These are phyloP conservation scores for Penicillium sp. DNA, from an alignment of 2,329 filamentous ascomycete species.

Conservation along the genomic window DNA sequence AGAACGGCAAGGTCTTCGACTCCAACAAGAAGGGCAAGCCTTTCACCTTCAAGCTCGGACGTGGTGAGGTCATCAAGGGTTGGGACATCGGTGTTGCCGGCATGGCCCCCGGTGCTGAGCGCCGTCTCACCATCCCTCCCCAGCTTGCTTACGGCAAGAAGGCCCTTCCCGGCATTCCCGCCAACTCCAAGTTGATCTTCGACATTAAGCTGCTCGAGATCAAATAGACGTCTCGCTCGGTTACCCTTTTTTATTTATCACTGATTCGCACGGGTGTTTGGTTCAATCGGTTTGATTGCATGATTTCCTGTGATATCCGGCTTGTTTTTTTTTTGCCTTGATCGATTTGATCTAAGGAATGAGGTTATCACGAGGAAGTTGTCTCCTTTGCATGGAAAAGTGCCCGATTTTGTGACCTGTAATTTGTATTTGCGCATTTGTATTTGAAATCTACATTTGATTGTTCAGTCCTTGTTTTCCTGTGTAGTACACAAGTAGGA, in stretches of 20 bases:
- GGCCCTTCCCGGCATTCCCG: constrained; percentile 78
- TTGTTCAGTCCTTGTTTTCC: background rate
- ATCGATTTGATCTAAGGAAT: constrained; percentile 28
- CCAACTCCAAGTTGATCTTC: constrained; percentile 88
- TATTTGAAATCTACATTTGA: constrained; percentile 10
- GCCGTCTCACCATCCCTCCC: constrained; percentile 85
- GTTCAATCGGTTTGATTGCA: constrained; percentile 31
- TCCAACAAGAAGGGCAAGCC: constrained; percentile 99
- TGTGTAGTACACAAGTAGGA: background rate
- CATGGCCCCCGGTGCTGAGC: constrained; percentile 92
- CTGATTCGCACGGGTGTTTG: constrained; percentile 26
- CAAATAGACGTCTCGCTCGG: constrained; percentile 58
- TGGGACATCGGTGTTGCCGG: constrained; percentile 95
- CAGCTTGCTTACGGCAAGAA: constrained; percentile 87
- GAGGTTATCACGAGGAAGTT: constrained; percentile 35
- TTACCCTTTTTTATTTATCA: background rate
- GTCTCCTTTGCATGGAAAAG: constrained; percentile 23
- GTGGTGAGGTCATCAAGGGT: constrained; percentile 96
- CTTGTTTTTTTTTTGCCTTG: constrained; percentile 34
- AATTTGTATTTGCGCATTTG: constrained; percentile 11
- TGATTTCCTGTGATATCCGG: constrained; percentile 38
- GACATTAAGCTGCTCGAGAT: constrained; percentile 85
- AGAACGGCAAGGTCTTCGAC: constrained; percentile 93
- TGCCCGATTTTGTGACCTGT: constrained; percentile 19
- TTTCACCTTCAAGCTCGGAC: constrained; percentile 92